Percentiles rank a stretch among this genome's conserved stretches.
These are phyloP conservation scores for Globisporangium takayamanum DNA, from an alignment of 352 stramenopile genomes.

Conservation along the genomic window DNA sequence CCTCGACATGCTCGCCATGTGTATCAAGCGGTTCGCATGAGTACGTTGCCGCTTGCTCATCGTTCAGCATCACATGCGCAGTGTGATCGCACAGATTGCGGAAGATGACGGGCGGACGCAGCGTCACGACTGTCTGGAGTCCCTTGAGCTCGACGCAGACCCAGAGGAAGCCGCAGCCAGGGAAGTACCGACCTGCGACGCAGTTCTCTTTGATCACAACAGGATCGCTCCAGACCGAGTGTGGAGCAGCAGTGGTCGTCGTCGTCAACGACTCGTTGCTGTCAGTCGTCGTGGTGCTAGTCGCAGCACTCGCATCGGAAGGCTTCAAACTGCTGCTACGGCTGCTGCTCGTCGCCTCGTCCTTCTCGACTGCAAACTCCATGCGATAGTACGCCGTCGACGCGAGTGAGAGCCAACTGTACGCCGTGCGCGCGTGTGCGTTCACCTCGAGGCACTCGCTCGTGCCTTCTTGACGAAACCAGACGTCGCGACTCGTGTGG, in stretches of 20 bases:
- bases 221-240: slow-evolving; percentile 50
- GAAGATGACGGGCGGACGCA: slow-evolving; percentile 40
- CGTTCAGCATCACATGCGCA: slow-evolving; percentile 32
- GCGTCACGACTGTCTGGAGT: slow-evolving; percentile 48
- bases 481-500: slow-evolving; percentile 29
- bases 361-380: slow-evolving; percentile 40
- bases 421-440: slow-evolving; percentile 25
- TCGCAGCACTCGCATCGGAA: background rate
- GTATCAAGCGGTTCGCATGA: background rate
- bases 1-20: background rate
- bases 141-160: slow-evolving; percentile 49
- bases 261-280: background rate
- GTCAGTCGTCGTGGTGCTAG: background rate
- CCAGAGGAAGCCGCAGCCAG: slow-evolving; percentile 54
- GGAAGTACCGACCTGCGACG: slow-evolving; percentile 53
- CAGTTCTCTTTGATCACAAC: slow-evolving; percentile 54
- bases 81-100: slow-evolving; percentile 37
- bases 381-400: slow-evolving; percentile 42
- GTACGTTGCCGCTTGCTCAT: slow-evolving; percentile 1
- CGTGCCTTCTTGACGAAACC: slow-evolving; percentile 64
- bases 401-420: slow-evolving; percentile 68
- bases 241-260: background rate
- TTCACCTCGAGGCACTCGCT: slow-evolving; percentile 39
- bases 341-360: background rate
- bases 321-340: background rate